Conservation (phyloP, 2,329 filamentous ascomycete species). For the Scedosporium boydii region DNA sequence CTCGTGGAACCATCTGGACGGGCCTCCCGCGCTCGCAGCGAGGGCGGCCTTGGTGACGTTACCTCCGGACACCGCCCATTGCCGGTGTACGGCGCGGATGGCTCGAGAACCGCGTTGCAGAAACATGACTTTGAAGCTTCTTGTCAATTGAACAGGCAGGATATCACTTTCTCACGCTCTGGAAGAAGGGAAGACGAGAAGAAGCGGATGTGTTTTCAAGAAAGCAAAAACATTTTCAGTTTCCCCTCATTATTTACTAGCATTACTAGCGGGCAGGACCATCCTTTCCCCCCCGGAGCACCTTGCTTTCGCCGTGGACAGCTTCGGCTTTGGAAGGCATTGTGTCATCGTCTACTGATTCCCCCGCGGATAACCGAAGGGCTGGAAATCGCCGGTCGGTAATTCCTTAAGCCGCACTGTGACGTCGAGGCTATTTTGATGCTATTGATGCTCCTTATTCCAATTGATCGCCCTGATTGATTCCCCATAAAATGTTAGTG, state of each 20-base stretch:
- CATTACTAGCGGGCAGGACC: not conserved
- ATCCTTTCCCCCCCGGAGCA: not conserved
- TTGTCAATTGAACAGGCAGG: not conserved
- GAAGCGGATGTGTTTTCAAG: not conserved
- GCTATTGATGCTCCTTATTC: not conserved
- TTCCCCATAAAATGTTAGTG: not conserved
- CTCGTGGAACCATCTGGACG: conserved; percentile 39
- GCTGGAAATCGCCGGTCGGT: not conserved
- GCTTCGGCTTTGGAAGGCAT: conserved; percentile 24
- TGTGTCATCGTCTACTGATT: conserved; percentile 18
- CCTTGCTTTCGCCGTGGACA: not conserved
- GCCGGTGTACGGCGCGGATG: conserved; percentile 21
- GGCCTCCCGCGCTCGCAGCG: conserved; percentile 26
- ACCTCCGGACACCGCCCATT: conserved; percentile 18
- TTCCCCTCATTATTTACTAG: not conserved
- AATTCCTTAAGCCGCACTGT: conserved; percentile 1
- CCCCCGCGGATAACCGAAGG: conserved; percentile 28
- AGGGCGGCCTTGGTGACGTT: conserved; percentile 32
- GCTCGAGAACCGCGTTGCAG: conserved; percentile 40
- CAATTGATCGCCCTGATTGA: not conserved
- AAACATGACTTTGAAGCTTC: conserved; percentile 34
- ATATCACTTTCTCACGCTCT: not conserved
- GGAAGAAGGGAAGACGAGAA: not conserved
- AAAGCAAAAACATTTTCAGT: not conserved
- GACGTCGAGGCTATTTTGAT: not conserved